Evolutionary conservation across 1,139 yeast species (phyloP).

Genomic region (Maudiozyma humilis): DNA sequence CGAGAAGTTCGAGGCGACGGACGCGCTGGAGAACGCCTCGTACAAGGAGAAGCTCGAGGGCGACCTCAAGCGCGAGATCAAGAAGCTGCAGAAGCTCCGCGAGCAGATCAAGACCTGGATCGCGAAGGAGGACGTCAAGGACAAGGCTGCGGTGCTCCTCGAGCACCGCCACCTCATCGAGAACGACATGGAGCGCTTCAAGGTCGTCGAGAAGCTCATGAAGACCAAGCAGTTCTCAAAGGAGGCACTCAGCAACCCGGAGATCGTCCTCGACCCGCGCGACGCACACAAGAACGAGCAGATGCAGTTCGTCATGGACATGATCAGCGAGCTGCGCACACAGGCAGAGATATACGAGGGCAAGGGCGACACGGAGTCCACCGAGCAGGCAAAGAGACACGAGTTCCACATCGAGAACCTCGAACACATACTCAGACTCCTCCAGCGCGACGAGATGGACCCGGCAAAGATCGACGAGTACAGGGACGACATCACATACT

Average conservation of each 20-base stretch:
- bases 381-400: slow-evolving; percentile 57
- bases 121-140: slow-evolving; percentile 85
- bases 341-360: slow-evolving; percentile 78
- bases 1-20: slow-evolving; percentile 75
- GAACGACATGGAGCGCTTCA: slow-evolving; percentile 92
- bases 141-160: slow-evolving; percentile 62
- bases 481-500: slow-evolving; percentile 86
- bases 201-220: slow-evolving; percentile 87
- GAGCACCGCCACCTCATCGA: slow-evolving; percentile 83
- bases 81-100: slow-evolving; percentile 85
- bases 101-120: slow-evolving; percentile 96
- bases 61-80: slow-evolving; percentile 91
- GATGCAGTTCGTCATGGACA: slow-evolving; percentile 59
- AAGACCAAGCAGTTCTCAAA: slow-evolving; percentile 93
- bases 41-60: slow-evolving; percentile 92
- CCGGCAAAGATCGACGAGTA: slow-evolving; percentile 74
- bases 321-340: slow-evolving; percentile 73
- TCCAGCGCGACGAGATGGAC: slow-evolving; percentile 78
- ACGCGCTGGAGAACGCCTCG: slow-evolving; percentile 50
- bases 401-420: slow-evolving; percentile 69
- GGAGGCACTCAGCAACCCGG: slow-evolving; percentile 76
- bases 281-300: slow-evolving; percentile 76
- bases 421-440: slow-evolving; percentile 66
- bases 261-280: slow-evolving; percentile 58
- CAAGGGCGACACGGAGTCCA: background rate